Base-by-base conservation (phyloP, 202 grass and related monocot species). In the Panicum hallii region DNA sequence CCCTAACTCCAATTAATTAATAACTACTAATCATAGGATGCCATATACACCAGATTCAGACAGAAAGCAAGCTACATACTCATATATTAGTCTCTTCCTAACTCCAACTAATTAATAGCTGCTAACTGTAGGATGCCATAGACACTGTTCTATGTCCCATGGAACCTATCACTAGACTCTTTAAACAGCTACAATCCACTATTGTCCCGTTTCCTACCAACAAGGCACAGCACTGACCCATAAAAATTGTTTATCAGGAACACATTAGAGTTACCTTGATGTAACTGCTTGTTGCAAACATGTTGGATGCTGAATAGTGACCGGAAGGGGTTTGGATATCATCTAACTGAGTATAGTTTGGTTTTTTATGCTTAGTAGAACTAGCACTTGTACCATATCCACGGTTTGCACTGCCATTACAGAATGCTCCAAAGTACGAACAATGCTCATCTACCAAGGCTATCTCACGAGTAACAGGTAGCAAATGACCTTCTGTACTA, bases 401-500 rank as follows among this genome's bases (percentile, higher is more conserved):
- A 82, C 53, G n/a, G 42, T 73, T 71, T 45, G 81, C 80, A 77
- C 71, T 62, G 9, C 60, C 87, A 85, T 93, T 87, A 84, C 95
- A 98, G 88, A 93, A 98, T 87, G 95, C 82, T 90, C 93, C 93
- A 87, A 90, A 89, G 93, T 93, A 93, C 45, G 79, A 93, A 75
- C 95, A 95, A 62, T 95, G 95, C 43, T 95, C 95, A 82, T 88
- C 92, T 80, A 81, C 85, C 72, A 98, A 92, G 74, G 91, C 76
- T 79, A 95, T 92, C 89, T 98, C 80, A 40, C 91, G 91, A 80
- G 93, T 93, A 73, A 86, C 87, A 75, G 95, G 95, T 68, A 98
- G 87, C 60, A 95, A 82, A 86, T 98, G 95, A 76, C 95, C 95
- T 92, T 98, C 95, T 82, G 95, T 98, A 67, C 93, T 98, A 93